Percentiles rank a stretch among this genome's conserved stretches.
Conservation (phyloP, 2,329 filamentous ascomycete species). For the Fusarium veterinarium region DNA sequence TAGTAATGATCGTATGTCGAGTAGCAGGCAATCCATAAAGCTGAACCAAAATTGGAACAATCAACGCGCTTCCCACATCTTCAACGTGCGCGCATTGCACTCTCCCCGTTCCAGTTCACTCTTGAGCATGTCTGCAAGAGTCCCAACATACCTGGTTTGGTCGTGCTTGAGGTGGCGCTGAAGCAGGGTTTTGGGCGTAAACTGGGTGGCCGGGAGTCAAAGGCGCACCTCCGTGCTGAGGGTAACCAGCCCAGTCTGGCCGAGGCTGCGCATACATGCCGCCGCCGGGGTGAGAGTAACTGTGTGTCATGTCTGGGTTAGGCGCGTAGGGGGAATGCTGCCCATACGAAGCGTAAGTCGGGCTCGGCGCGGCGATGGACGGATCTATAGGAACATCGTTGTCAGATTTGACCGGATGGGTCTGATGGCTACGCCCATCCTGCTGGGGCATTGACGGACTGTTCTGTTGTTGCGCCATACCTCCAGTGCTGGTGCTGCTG, state of each 20-base stretch:
- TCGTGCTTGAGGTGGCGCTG: slow-evolving; percentile 62
- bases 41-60: neutral
- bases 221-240: slow-evolving; percentile 62
- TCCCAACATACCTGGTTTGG: slow-evolving; percentile 69
- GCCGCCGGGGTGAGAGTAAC: slow-evolving; percentile 72
- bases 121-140: slow-evolving; percentile 9
- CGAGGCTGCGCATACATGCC: slow-evolving; percentile 76
- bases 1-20: neutral
- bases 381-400: slow-evolving; percentile 98
- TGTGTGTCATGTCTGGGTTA: slow-evolving; percentile 86
- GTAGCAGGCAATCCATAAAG: neutral
- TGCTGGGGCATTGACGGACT: slow-evolving; percentile 94
- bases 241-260: slow-evolving; percentile 80
- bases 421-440: slow-evolving; percentile 83
- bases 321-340: slow-evolving; percentile 90
- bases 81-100: neutral
- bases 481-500: slow-evolving; percentile 78
- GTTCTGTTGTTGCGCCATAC: slow-evolving; percentile 97
- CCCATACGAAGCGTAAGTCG: slow-evolving; percentile 80
- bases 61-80: neutral
- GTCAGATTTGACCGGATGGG: slow-evolving; percentile 90
- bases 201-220: slow-evolving; percentile 63
- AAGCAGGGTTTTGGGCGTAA: slow-evolving; percentile 66
- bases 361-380: slow-evolving; percentile 92
- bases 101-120: slow-evolving; percentile 10